phyloP scores from a whole-genome alignment of 371 early-diverging fungal species.

The Apophysomyces trapeziformis region DNA sequence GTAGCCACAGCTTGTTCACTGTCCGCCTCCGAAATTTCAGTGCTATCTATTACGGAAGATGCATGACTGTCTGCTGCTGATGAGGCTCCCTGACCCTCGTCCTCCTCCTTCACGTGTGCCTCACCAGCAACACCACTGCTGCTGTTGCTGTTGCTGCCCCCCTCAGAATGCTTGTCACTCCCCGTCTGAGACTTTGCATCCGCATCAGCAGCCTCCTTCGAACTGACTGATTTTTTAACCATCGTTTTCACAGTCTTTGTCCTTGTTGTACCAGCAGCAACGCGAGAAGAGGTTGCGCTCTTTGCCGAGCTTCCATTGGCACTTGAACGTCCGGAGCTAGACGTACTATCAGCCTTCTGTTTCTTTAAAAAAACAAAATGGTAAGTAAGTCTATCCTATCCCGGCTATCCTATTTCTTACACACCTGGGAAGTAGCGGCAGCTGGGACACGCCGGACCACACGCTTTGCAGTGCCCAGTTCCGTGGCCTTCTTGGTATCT shows the following conservation, averaged over 20 bases:
- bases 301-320: neutral
- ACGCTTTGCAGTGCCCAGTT: conserved; percentile 14
- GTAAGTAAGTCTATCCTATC: neutral
- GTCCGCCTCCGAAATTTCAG: conserved; percentile 1
- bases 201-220: neutral
- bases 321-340: neutral
- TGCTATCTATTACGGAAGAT: neutral
- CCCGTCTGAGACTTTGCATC: neutral
- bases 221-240: neutral
- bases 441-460: conserved; percentile 18
- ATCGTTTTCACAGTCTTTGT: neutral
- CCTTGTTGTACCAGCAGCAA: neutral
- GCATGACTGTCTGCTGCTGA: too few relatives aligned
- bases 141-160: too few relatives aligned
- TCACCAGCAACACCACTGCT: too few relatives aligned
- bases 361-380: neutral
- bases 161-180: neutral
- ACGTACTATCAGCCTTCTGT: neutral
- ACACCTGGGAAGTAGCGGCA: conserved; percentile 8
- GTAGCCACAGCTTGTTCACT: neutral
- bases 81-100: too few relatives aligned
- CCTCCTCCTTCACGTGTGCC: too few relatives aligned
- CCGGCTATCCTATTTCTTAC: conserved; percentile 3
- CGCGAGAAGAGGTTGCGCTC: neutral
- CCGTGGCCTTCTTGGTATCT: conserved; percentile 2